Base-by-base conservation (phyloP, 23 red algal species). In the Gracilaria gracilis region DNA sequence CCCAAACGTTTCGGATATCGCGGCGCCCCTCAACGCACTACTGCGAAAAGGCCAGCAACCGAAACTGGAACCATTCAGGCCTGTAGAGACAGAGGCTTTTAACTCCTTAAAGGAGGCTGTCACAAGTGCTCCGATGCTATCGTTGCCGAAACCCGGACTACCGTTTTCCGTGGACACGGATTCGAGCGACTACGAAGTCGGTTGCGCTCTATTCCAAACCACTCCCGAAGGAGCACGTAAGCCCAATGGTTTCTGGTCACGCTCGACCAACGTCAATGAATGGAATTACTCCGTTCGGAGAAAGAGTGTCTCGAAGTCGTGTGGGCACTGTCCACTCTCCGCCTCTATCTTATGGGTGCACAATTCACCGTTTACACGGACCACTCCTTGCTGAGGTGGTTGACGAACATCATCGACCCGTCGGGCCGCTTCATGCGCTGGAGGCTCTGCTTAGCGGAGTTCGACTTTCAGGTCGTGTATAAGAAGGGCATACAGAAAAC, bases 221-320 rank as follows among this genome's bases (percentile, higher is more conserved):
- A 57, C 33, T 31, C 46, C 49, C 2, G 58, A 86, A 17, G 33
- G 36, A 19, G 36, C 70, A 50, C 59, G 61, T 4, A 55, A 55
- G 24, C 59, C 82, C 2, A 74, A 39, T 62, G 82, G 82, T 8
- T 69, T 71, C 23, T 70, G 67, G 62, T 72, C 40, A 15, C 57
- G 54, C 12, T 71, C 82, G 49, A 58, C 71, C 3, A 71, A 69
- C 25, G 50, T 62, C 16, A 11, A 55, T 33, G 37, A 86, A 33
- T 32, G 67, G 37, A 86, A 86, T 17, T 86, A 72, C 82, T 86
- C 62, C 37, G 67, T 62, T 57, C 59, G 37, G 54, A 71, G 49
- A 55, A 62, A 28, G 82, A 86, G 57, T 86, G 61, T 40, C 82
- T 86, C 57, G 82, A 37, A 50, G 62, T 86, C 8, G 59, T 47